Percentiles rank a stretch among this genome's conserved stretches.
Evolutionary conservation across 768 basidiomycete genomes (phyloP).

Genomic region (Panaeolus papilionaceus): DNA sequence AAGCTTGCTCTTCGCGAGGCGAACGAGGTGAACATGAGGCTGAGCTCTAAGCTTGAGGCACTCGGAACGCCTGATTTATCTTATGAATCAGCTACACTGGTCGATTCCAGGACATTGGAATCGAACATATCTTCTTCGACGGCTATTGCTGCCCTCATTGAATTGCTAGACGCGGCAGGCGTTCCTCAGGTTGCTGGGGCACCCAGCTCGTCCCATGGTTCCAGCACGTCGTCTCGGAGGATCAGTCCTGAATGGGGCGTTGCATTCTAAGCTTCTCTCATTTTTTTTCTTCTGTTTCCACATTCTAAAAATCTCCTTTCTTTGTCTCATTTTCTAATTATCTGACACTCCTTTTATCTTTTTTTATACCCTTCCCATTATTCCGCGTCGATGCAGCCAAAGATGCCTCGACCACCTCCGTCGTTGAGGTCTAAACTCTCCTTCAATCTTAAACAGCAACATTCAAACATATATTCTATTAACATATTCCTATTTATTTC

Average conservation of each 20-base stretch:
- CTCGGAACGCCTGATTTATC: background rate
- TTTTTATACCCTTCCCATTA: background rate
- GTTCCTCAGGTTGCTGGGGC: background rate
- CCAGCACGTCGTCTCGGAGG: background rate
- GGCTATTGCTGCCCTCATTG: background rate
- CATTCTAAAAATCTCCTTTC: background rate
- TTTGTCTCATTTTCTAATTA: background rate
- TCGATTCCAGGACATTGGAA: background rate
- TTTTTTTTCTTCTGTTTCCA: background rate
- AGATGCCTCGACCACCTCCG: background rate
- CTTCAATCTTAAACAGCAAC: background rate
- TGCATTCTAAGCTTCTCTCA: background rate
- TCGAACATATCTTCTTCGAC: background rate
- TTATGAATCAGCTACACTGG: background rate
- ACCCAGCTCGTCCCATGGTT: background rate
- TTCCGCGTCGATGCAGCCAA: background rate
- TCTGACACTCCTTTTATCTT: background rate
- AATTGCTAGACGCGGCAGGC: background rate
- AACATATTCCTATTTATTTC: background rate
- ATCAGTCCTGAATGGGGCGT: constrained; percentile 3
- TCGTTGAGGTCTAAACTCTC: background rate
- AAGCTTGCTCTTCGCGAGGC: constrained; percentile 19
- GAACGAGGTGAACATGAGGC: background rate
- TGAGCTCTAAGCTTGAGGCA: constrained; percentile 1
- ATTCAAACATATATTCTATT: background rate